Conservation (phyloP, 257 asterid genomes). For the Nicotiana benthamiana region DNA sequence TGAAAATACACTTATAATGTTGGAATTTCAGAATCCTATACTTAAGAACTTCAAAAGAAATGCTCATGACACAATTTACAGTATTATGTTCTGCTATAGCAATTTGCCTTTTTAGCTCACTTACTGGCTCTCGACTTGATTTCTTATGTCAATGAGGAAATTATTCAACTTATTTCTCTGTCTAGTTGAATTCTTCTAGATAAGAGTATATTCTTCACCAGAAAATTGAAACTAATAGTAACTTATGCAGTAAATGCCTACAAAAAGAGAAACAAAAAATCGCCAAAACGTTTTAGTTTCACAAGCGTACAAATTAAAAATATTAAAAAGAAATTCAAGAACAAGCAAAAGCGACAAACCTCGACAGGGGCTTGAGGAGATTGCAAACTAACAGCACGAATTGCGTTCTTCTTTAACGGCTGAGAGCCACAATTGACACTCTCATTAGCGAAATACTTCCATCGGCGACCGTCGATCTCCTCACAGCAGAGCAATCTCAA, state of each 20-base stretch:
- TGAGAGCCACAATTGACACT: constrained; percentile 20
- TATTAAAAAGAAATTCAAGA: neutral
- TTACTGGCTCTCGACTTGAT: neutral
- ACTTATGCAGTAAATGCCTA: neutral
- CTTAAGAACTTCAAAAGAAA: neutral
- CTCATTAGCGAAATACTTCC: constrained; percentile 68
- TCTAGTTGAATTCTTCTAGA: neutral
- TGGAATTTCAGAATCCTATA: neutral
- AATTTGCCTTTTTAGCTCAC: neutral
- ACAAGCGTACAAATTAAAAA: no score
- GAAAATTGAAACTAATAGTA: neutral
- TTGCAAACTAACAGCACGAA: constrained; percentile 73
- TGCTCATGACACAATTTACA: neutral
- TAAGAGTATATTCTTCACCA: neutral
- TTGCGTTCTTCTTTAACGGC: constrained; percentile 51
- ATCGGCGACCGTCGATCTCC: constrained; percentile 84
- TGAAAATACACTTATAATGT: neutral
- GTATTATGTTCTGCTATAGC: neutral
- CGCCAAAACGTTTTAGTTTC: no score
- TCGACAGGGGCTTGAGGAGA: constrained; percentile 65
- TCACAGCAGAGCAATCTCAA: constrained; percentile 80
- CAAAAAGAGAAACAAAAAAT: no score
- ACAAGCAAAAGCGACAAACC: constrained; percentile 30
- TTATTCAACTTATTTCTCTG: neutral
- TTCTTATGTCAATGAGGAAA: neutral